Conservation (phyloP, 805 yeast genomes). For the Naumovozyma castellii region DNA sequence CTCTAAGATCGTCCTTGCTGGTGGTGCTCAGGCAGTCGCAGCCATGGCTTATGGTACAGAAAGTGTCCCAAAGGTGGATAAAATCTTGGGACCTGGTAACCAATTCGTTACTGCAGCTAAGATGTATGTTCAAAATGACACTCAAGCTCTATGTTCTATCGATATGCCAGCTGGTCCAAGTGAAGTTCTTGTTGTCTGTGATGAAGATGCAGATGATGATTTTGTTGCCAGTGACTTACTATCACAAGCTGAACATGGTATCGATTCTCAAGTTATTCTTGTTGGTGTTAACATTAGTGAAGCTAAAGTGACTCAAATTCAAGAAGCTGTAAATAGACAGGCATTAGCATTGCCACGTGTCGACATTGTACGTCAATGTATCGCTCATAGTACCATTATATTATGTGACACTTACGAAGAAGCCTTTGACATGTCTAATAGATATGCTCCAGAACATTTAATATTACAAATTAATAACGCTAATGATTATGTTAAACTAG, state of each 20-base stretch:
- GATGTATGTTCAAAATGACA: slow-evolving; percentile 93
- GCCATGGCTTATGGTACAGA: slow-evolving; percentile 99
- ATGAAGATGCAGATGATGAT: slow-evolving; percentile 78
- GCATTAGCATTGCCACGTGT: slow-evolving; percentile 81
- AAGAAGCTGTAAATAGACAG: slow-evolving; percentile 75
- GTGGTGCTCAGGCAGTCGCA: slow-evolving; percentile 99
- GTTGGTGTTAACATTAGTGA: slow-evolving; percentile 66
- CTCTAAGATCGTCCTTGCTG: slow-evolving; percentile 80
- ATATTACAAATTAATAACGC: slow-evolving; percentile 86
- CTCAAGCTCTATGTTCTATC: slow-evolving; percentile 87
- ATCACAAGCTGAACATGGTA: slow-evolving; percentile 98
- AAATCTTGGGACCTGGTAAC: slow-evolving; percentile 97
- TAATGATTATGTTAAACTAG: slow-evolving; percentile 53
- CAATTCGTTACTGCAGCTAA: slow-evolving; percentile 99
- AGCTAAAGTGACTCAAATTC: slow-evolving; percentile 55
- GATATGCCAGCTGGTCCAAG: slow-evolving; percentile 99
- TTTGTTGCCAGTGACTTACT: slow-evolving; percentile 94
- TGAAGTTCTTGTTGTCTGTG: slow-evolving; percentile 94
- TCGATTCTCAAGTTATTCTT: slow-evolving; percentile 93
- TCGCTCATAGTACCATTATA: slow-evolving; percentile 81
- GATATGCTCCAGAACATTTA: slow-evolving; percentile 96
- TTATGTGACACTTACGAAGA: slow-evolving; percentile 59
- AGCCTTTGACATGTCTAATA: slow-evolving; percentile 80
- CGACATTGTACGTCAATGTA: slow-evolving; percentile 85
- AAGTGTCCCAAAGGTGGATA: slow-evolving; percentile 84